These are phyloP conservation scores for Mortierella sp. DNA, from an alignment of 371 early-diverging fungal genomes.

Conservation along the genomic window DNA sequence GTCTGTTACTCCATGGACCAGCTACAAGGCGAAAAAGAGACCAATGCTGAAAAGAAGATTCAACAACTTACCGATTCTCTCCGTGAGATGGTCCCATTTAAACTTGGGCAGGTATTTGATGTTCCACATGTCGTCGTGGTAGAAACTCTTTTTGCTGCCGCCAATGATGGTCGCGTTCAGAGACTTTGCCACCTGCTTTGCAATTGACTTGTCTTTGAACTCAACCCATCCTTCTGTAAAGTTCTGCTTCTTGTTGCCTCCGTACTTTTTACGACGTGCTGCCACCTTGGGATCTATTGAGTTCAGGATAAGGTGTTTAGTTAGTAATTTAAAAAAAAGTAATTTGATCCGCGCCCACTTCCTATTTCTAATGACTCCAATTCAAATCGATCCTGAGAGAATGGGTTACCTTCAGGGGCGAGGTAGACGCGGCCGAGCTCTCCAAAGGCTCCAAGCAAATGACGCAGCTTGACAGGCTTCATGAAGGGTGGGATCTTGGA, in stretches of 20 bases:
- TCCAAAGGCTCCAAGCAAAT: conserved; percentile 80
- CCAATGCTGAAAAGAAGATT: conserved; percentile 25
- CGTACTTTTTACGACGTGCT: conserved; percentile 75
- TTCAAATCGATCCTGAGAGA: not conserved
- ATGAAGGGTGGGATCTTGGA: conserved; percentile 94
- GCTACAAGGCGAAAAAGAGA: not conserved
- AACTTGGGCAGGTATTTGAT: conserved; percentile 96
- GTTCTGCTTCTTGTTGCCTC: conserved; percentile 83
- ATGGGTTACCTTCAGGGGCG: conserved; percentile 79
- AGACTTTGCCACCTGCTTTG: conserved; percentile 81
- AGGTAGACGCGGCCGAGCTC: conserved; percentile 90
- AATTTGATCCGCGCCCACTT: not conserved
- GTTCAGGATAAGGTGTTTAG: not conserved
- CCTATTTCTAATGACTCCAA: not conserved
- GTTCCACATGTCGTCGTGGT: conserved; percentile 96
- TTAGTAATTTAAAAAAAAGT: not conserved
- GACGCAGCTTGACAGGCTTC: conserved; percentile 85
- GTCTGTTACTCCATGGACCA: conserved; percentile 8
- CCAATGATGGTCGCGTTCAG: conserved; percentile 88
- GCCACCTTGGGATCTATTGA: conserved; percentile 67
- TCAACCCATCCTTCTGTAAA: conserved; percentile 98
- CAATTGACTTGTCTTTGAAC: conserved; percentile 90
- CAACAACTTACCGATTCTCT: conserved; percentile 81
- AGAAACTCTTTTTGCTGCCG: conserved; percentile 84
- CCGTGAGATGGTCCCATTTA: conserved; percentile 96